Base-by-base conservation (phyloP, 805 yeast species). In the Wickerhamomyces alni region DNA sequence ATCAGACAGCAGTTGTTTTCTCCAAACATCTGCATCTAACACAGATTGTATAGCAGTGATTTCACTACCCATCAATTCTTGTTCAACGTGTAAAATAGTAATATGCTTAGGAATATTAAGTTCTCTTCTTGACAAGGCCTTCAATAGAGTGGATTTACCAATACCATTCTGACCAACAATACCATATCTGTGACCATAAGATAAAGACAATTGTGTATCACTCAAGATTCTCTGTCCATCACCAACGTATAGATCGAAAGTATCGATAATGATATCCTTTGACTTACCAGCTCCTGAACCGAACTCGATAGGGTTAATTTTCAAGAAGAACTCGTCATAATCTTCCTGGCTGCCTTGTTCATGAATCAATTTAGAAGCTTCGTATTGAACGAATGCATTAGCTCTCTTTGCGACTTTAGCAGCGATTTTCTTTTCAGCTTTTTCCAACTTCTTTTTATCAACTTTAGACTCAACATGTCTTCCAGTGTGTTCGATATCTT, bases 11-110 rank as follows among this genome's bases (percentile, higher is more conserved):
- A 93, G 67, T 51, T 82, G 87, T 63, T 94, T 93, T 62, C 99
- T 76, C 99, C 99, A 93, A 31, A 93, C 99, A 67, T 93, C 99
- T 2, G 99, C 99, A 66, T 93, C 99, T 48, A 93, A 70, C n/a
- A 93, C 99, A 46, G 96, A 83, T 62, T 91, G 96, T 39, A 93
- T 61, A 2, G 97, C 99, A 9, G 80, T 62, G 2, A 87, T 83
- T 37, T 89, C 97, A 56, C 91, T 97, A 55, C 99, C 99, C 51
- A 78, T 74, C 36, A 93, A 77, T 69, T 93, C 99, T 74, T 93
- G 99, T 62, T 93, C 99, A 41, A 93, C 99, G 56, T 93, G 96
- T 51, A 93, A 71, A 62, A 93, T 86, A 2, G 98, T 86, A 47
- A 93, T 91, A 61, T 93, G 98, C 53, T 86, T 88, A 12, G 99